Evolutionary conservation across 2,329 filamentous ascomycete species (phyloP).

Genomic region (Nemania diffusa): DNA sequence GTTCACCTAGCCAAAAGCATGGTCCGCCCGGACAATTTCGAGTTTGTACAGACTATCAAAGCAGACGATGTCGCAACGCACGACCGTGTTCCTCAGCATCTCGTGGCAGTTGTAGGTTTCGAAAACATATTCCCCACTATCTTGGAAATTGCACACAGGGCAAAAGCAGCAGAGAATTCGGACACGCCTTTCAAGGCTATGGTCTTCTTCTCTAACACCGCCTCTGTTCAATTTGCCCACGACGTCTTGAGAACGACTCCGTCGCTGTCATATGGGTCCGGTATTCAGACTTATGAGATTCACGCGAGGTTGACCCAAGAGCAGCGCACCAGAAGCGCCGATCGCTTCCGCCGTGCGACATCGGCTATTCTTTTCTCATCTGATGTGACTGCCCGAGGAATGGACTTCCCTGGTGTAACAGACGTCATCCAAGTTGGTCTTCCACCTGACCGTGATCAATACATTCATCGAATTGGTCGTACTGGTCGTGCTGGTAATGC

Average conservation of each 20-base stretch:
- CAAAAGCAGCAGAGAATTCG: conserved; percentile 64
- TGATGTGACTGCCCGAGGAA: conserved; percentile 82
- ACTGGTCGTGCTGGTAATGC: conserved; percentile 79
- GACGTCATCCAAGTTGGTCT: conserved; percentile 79
- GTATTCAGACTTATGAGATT: conserved; percentile 67
- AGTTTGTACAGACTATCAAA: conserved; percentile 89
- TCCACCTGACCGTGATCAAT: conserved; percentile 73
- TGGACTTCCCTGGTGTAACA: conserved; percentile 85
- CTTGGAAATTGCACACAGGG: conserved; percentile 77
- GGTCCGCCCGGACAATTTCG: conserved; percentile 81
- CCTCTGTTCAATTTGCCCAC: conserved; percentile 73
- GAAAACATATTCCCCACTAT: conserved; percentile 82
- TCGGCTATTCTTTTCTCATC: conserved; percentile 78
- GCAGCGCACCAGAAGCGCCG: conserved; percentile 74
- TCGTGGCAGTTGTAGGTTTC: conserved; percentile 73
- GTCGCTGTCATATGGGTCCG: conserved; percentile 53
- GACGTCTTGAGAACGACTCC: conserved; percentile 62
- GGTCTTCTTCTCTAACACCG: conserved; percentile 86
- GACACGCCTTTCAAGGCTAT: conserved; percentile 90
- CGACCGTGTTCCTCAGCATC: conserved; percentile 81
- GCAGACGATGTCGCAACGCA: conserved; percentile 88
- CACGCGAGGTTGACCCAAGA: conserved; percentile 81
- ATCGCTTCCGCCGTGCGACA: conserved; percentile 73
- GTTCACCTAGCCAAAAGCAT: conserved; percentile 80
- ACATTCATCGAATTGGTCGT: conserved; percentile 81